Evolutionary conservation across 2,329 filamentous ascomycete species (phyloP).

Genomic region (Paramyrothecium roridum): DNA sequence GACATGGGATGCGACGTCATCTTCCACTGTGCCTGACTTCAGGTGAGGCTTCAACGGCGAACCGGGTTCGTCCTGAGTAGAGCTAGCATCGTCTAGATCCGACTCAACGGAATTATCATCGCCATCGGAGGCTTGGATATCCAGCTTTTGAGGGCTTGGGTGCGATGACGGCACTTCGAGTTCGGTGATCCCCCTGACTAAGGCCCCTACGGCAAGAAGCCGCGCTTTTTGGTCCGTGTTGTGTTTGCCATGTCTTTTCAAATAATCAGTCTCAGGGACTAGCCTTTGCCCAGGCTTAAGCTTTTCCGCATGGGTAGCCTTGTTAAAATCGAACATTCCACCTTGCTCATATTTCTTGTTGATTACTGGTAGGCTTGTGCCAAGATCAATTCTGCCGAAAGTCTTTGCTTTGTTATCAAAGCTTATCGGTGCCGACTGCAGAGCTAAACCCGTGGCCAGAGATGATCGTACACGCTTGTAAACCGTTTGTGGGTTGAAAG

Average conservation of each 20-base stretch:
- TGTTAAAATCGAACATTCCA: conserved; percentile 47
- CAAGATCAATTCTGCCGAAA: conserved; percentile 54
- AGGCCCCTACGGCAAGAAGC: conserved; percentile 13
- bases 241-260: conserved; percentile 43
- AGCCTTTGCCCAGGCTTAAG: conserved; percentile 24
- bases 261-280: conserved; percentile 44
- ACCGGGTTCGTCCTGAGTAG: conserved; percentile 44
- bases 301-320: conserved; percentile 25
- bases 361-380: conserved; percentile 48
- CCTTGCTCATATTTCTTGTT: conserved; percentile 58
- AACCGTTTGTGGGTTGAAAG: conserved; percentile 55
- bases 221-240: conserved; percentile 29
- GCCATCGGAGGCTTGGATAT: conserved; percentile 36
- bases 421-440: conserved; percentile 12
- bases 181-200: conserved; percentile 22
- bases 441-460: conserved; percentile 17
- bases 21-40: conserved; percentile 39
- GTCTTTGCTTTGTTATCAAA: conserved; percentile 36
- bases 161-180: conserved; percentile 18
- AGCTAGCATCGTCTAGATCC: conserved; percentile 53
- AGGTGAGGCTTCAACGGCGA: conserved; percentile 48
- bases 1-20: conserved; percentile 50
- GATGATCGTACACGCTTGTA: conserved; percentile 56
- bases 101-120: conserved; percentile 51
- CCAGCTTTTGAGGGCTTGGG: conserved; percentile 34